Evolutionary conservation across 2,329 filamentous ascomycete genomes (phyloP).

Genomic region (Tolypocladium cylindrosporum): DNA sequence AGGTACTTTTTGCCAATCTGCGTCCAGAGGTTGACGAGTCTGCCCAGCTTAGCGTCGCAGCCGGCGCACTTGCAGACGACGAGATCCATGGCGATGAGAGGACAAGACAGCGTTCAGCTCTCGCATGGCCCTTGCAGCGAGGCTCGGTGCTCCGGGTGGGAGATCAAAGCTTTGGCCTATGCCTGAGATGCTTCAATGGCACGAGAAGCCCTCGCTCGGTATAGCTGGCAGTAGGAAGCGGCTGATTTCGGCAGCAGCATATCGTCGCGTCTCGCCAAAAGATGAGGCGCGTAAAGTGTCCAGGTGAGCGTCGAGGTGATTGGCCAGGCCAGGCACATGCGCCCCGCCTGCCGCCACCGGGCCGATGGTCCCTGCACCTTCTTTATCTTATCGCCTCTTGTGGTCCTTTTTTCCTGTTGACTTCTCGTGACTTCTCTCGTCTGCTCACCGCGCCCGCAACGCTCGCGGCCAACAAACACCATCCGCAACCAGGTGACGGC

Average conservation of each 20-base stretch:
- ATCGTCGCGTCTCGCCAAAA: not conserved
- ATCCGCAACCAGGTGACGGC: not conserved
- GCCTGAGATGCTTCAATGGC: not conserved
- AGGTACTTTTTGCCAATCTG: slow-evolving; percentile 29
- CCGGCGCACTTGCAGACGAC: slow-evolving; percentile 24
- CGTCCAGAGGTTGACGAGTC: slow-evolving; percentile 26
- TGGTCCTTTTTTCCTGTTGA: not conserved
- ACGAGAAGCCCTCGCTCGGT: not conserved
- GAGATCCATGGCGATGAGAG: slow-evolving; percentile 20
- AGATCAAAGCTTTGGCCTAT: not conserved
- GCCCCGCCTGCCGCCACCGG: no score
- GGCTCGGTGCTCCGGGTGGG: not conserved
- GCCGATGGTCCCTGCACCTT: no score
- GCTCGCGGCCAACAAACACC: not conserved
- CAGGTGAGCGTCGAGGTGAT: not conserved
- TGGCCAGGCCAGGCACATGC: not conserved
- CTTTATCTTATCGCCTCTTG: not conserved
- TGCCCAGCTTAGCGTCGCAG: slow-evolving; percentile 19
- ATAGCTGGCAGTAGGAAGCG: not conserved
- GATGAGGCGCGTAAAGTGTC: not conserved
- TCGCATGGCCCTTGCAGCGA: not conserved
- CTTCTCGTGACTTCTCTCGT: not conserved
- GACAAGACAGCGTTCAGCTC: not conserved
- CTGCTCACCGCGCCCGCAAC: not conserved
- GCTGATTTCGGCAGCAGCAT: not conserved